These are phyloP conservation scores for Barnettozyma vustinii DNA, from an alignment of 805 yeast species.

Conservation along the genomic window DNA sequence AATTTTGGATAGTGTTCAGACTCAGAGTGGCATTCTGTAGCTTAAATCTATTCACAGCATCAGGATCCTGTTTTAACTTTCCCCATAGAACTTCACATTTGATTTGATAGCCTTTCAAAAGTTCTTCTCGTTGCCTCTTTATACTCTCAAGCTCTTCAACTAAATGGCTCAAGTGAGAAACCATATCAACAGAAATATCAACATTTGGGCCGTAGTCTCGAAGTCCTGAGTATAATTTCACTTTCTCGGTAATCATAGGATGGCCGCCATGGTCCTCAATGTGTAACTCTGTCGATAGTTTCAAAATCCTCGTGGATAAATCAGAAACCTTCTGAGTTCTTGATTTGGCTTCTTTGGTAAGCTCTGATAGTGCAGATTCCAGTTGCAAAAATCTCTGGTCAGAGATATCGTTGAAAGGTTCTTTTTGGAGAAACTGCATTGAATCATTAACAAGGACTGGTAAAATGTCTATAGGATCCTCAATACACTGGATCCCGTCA, in stretches of 20 bases:
- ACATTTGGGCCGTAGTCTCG: neutral
- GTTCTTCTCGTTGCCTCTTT: conserved; percentile 12
- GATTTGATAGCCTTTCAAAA: conserved; percentile 22
- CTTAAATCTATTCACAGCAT: conserved; percentile 36
- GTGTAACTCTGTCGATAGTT: conserved; percentile 21
- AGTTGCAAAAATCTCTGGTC: conserved; percentile 9
- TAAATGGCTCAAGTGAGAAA: conserved; percentile 10
- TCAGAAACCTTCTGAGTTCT: conserved; percentile 13
- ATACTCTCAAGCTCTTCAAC: conserved; percentile 10
- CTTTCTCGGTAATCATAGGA: conserved; percentile 17
- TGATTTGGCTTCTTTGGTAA: conserved; percentile 17
- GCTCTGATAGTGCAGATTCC: conserved; percentile 6
- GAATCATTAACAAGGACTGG: conserved; percentile 17
- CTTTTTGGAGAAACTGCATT: conserved; percentile 18
- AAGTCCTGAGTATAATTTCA: conserved; percentile 3
- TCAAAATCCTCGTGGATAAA: conserved; percentile 13
- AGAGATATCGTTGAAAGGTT: conserved; percentile 21
- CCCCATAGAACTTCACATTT: conserved; percentile 51
- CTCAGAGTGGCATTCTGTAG: conserved; percentile 41
- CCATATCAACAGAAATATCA: neutral
- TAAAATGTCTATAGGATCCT: conserved; percentile 15
- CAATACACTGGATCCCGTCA: conserved; percentile 5
- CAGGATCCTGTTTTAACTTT: conserved; percentile 45
- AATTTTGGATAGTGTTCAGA: conserved; percentile 40
- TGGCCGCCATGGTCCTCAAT: conserved; percentile 18